Evolutionary conservation across 2,329 filamentous ascomycete genomes (phyloP).

Genomic region (Penicillium fuscoglaucum): DNA sequence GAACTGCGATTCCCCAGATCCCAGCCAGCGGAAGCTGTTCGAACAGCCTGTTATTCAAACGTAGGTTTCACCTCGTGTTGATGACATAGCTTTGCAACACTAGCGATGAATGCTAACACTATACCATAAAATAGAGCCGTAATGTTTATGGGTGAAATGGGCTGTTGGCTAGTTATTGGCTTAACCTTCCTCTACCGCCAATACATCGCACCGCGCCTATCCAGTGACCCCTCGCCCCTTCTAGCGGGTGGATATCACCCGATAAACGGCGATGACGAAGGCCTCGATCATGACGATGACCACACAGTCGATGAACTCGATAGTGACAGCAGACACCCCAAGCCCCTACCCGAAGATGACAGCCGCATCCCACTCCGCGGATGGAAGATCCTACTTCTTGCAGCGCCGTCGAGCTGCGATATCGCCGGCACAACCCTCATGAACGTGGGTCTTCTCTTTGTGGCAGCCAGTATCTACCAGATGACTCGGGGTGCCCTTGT

Average conservation of each 20-base stretch:
- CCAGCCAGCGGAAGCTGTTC: constrained; percentile 69
- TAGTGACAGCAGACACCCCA: constrained; percentile 48
- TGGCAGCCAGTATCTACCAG: constrained; percentile 95
- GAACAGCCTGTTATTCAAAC: constrained; percentile 97
- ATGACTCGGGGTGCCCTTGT: constrained; percentile 96
- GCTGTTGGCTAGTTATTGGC: constrained; percentile 89
- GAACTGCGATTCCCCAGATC: constrained; percentile 73
- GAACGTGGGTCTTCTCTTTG: constrained; percentile 92
- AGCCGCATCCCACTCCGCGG: constrained; percentile 65
- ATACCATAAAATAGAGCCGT: constrained; percentile 57
- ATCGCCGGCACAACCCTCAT: constrained; percentile 94
- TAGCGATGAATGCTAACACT: background rate
- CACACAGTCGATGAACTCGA: constrained; percentile 46
- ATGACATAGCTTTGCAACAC: background rate
- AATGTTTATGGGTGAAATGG: constrained; percentile 97
- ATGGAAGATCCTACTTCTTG: constrained; percentile 70
- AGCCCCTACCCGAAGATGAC: constrained; percentile 56
- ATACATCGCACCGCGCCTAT: constrained; percentile 46
- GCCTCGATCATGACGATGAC: constrained; percentile 48
- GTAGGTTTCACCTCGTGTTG: constrained; percentile 33
- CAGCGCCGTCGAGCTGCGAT: constrained; percentile 87
- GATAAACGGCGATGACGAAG: constrained; percentile 54
- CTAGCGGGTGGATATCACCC: constrained; percentile 64
- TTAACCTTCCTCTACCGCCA: constrained; percentile 65
- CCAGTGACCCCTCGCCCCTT: constrained; percentile 43